A percentile compares a stretch with the other conserved stretches of the same genome.
Conservation (phyloP, 2,329 filamentous ascomycete species). For the Verticillium klebahnii region DNA sequence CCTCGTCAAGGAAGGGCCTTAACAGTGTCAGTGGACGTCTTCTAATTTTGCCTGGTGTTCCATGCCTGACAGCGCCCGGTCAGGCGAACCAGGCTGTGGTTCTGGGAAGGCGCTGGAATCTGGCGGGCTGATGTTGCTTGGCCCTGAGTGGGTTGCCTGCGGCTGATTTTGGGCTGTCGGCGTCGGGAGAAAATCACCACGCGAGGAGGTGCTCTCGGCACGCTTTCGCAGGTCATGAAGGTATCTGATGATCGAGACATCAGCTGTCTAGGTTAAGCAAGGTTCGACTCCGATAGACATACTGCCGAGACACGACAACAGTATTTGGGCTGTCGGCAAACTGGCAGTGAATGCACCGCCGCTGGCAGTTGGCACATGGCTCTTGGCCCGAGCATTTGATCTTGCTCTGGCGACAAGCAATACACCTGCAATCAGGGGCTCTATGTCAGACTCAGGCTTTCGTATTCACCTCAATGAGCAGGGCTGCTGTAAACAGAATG, state of each 20-base stretch:
- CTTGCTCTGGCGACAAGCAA: conserved; percentile 26
- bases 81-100: neutral
- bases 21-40: no score
- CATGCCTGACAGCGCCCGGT: no score
- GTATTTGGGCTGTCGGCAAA: conserved; percentile 24
- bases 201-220: neutral
- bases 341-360: conserved; percentile 22
- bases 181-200: neutral
- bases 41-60: no score
- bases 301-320: conserved; percentile 17
- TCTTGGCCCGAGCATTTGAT: conserved; percentile 28
- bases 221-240: neutral
- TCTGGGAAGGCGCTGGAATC: conserved; percentile 8
- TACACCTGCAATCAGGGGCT: conserved; percentile 15
- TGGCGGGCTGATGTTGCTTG: conserved; percentile 5
- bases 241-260: neutral
- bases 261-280: neutral
- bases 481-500: neutral
- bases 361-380: conserved; percentile 25
- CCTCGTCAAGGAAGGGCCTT: no score
- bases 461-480: no score
- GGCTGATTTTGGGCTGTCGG: neutral
- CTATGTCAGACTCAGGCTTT: neutral
- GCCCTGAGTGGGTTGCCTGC: conserved; percentile 8
- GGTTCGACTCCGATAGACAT: neutral